Evolutionary conservation across 306 rosid species (phyloP).

Genomic region (Hippophae rhamnoides): DNA sequence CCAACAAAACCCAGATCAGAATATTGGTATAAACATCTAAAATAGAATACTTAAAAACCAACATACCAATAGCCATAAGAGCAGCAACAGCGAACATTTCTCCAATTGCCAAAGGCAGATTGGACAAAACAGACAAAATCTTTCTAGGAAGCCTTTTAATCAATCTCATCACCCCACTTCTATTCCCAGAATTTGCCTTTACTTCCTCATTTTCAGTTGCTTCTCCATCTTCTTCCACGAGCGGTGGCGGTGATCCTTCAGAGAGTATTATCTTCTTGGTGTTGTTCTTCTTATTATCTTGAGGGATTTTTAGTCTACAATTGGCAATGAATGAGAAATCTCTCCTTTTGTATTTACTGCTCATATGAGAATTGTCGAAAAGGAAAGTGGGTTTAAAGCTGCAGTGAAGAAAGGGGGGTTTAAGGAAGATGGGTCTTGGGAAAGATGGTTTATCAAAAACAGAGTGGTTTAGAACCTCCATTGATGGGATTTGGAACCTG

Average conservation of each 20-base stretch:
- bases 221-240: constrained; percentile 28
- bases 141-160: constrained; percentile 43
- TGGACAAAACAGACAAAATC: constrained; percentile 56
- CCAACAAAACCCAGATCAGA: neutral
- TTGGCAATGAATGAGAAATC: constrained; percentile 23
- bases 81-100: constrained; percentile 79
- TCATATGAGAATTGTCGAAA: constrained; percentile 13
- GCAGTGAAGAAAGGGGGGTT: constrained; percentile 24
- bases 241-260: constrained; percentile 58
- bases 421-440: constrained; percentile 29
- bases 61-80: constrained; percentile 73
- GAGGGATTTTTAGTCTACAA: constrained; percentile 44
- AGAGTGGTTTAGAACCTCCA: constrained; percentile 32
- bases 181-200: constrained; percentile 26
- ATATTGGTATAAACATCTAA: neutral
- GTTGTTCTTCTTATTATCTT: constrained; percentile 30
- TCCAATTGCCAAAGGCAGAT: constrained; percentile 89
- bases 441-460: constrained; percentile 35
- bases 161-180: constrained; percentile 25
- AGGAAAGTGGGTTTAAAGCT: constrained; percentile 28
- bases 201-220: constrained; percentile 18
- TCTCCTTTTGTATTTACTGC: constrained; percentile 12
- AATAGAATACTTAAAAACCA: neutral
- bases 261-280: constrained; percentile 62
- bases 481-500: constrained; percentile 19